phyloP scores from a whole-genome alignment of 768 basidiomycete species.

The Leccinum boreale region DNA sequence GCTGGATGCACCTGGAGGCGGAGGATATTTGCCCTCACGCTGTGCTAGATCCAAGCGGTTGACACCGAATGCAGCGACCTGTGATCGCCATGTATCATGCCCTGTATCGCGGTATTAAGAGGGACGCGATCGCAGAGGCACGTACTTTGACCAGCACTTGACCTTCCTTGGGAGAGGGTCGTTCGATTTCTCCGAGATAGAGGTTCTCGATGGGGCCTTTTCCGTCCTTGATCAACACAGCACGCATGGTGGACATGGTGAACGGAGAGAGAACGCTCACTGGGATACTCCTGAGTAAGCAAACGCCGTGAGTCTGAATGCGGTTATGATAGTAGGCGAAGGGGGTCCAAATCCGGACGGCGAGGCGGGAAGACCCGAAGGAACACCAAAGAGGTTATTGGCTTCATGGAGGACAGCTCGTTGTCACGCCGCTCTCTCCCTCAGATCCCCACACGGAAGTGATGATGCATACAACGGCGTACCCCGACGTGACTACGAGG shows the following conservation, averaged over 20 bases:
- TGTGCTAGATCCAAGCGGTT: conserved; percentile 85
- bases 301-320: no score
- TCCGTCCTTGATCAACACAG: conserved; percentile 72
- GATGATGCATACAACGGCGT: no score
- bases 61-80: conserved; percentile 84
- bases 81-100: conserved; percentile 1
- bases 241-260: conserved; percentile 54
- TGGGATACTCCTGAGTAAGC: background rate
- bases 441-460: no score
- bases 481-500: no score
- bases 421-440: no score
- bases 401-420: no score
- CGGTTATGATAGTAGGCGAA: no score
- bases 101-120: background rate
- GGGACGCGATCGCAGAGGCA: background rate
- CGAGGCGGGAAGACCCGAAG: no score
- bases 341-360: no score
- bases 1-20: conserved; percentile 69
- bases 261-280: background rate
- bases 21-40: conserved; percentile 68
- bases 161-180: conserved; percentile 51
- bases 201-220: conserved; percentile 75
- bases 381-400: no score
- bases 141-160: conserved; percentile 80
- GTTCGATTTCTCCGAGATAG: conserved; percentile 68